phyloP scores from a whole-genome alignment of 164 flowering plant species.

The Malania oleifera region DNA sequence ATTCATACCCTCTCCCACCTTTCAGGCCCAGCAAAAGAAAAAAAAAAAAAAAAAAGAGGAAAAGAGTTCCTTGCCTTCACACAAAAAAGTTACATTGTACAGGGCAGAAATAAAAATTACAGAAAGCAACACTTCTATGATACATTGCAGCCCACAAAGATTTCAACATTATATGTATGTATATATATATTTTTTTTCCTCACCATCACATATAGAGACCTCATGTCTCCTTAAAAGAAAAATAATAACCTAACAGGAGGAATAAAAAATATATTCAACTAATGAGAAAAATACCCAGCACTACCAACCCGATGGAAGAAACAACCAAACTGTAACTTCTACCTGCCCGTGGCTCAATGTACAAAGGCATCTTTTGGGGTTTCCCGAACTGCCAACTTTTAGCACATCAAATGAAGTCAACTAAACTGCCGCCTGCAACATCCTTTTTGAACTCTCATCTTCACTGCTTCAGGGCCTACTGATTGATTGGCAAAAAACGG shows the following conservation, averaged over 20 bases:
- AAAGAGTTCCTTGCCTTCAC: neutral
- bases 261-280: constrained; percentile 19
- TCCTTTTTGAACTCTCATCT: constrained; percentile 12
- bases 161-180: neutral
- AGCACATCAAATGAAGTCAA: constrained; percentile 9
- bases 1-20: no score
- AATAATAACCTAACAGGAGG: constrained; percentile 17
- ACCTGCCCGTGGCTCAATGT: constrained; percentile 52
- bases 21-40: no score
- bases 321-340: constrained; percentile 19
- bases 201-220: constrained; percentile 25
- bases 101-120: constrained; percentile 27
- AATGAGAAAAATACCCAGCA: constrained; percentile 34
- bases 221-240: constrained; percentile 12
- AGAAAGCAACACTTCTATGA: constrained; percentile 33
- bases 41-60: no score
- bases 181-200: constrained; percentile 22
- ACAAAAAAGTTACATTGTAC: constrained; percentile 25
- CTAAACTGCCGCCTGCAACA: constrained; percentile 21
- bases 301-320: constrained; percentile 26
- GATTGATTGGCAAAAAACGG: constrained; percentile 8
- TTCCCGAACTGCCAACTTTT: constrained; percentile 18
- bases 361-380: constrained; percentile 29
- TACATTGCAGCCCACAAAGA: constrained; percentile 27
- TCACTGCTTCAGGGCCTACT: constrained; percentile 9